Conservation (phyloP, 2,329 filamentous ascomycete genomes). For the Geosmithia flava region DNA sequence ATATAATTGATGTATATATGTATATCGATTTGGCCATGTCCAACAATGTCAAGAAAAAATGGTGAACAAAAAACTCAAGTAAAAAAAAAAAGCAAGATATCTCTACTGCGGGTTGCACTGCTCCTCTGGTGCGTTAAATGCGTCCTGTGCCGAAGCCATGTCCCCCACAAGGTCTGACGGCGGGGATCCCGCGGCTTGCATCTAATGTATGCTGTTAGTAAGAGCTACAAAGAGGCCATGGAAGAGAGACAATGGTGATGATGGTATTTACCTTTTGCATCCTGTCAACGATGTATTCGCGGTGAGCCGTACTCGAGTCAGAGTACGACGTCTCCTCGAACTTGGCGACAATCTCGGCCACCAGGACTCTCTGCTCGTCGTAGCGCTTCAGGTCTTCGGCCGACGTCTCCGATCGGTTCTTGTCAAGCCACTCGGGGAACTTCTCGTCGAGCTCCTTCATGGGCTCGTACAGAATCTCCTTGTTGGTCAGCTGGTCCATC, state of each 20-base stretch:
- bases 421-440: slow-evolving; percentile 78
- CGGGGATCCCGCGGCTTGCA: slow-evolving; percentile 91
- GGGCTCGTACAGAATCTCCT: slow-evolving; percentile 94
- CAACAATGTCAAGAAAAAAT: background rate
- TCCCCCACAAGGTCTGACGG: slow-evolving; percentile 86
- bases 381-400: slow-evolving; percentile 69
- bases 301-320: slow-evolving; percentile 68
- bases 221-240: background rate
- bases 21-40: background rate
- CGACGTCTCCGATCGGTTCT: slow-evolving; percentile 55
- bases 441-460: slow-evolving; percentile 92
- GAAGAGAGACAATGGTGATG: slow-evolving; percentile 3
- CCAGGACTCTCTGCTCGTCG: slow-evolving; percentile 65
- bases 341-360: slow-evolving; percentile 74
- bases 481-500: slow-evolving; percentile 98
- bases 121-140: slow-evolving; percentile 47
- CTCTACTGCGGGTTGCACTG: slow-evolving; percentile 49
- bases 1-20: background rate
- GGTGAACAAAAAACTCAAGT: too few species aligned
- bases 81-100: slow-evolving; percentile 2
- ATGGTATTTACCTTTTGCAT: slow-evolving; percentile 84
- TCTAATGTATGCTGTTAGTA: slow-evolving; percentile 38
- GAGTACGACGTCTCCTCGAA: slow-evolving; percentile 76
- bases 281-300: slow-evolving; percentile 88
- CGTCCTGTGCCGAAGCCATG: slow-evolving; percentile 71